phyloP scores from a whole-genome alignment of 345 rosid species.

The Corymbia maculata region DNA sequence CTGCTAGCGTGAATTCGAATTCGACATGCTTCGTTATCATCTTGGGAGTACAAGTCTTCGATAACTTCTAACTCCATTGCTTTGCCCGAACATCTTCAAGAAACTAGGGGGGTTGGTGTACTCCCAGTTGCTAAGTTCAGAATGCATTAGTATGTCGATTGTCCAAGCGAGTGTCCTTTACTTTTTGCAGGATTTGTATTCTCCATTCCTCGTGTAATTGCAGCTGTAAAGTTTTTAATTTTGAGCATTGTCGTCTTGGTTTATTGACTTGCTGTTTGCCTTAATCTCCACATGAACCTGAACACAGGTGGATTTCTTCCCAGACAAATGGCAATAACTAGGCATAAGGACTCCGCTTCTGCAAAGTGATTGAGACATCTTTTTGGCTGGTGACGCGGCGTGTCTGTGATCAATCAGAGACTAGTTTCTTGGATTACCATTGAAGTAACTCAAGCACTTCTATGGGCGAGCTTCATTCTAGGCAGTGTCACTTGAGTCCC shows the following conservation, averaged over 20 bases:
- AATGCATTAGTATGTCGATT: not conserved
- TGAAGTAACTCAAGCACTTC: not conserved
- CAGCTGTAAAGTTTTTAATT: not conserved
- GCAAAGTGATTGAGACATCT: slow-evolving; percentile 17
- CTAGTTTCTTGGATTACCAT: not conserved
- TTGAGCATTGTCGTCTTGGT: not conserved
- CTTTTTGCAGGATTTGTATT: not conserved
- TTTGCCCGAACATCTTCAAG: not conserved
- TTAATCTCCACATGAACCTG: not conserved
- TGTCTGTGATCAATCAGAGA: not conserved
- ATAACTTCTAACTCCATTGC: not conserved
- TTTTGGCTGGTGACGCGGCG: not conserved
- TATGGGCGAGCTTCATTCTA: not conserved
- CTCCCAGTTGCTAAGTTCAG: not conserved
- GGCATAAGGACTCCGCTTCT: slow-evolving; percentile 6
- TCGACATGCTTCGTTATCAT: not conserved
- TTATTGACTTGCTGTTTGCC: not conserved
- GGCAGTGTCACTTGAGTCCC: not conserved
- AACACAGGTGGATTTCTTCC: slow-evolving; percentile 31
- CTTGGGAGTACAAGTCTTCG: not conserved
- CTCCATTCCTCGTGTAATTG: not conserved
- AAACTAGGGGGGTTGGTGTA: not conserved
- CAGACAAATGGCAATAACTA: slow-evolving; percentile 22
- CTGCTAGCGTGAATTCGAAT: not conserved
- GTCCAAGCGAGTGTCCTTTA: not conserved